A percentile compares a stretch with the other conserved stretches of the same genome.
phyloP scores from a whole-genome alignment of 2,329 filamentous ascomycete genomes.

The Alternaria rosae region DNA sequence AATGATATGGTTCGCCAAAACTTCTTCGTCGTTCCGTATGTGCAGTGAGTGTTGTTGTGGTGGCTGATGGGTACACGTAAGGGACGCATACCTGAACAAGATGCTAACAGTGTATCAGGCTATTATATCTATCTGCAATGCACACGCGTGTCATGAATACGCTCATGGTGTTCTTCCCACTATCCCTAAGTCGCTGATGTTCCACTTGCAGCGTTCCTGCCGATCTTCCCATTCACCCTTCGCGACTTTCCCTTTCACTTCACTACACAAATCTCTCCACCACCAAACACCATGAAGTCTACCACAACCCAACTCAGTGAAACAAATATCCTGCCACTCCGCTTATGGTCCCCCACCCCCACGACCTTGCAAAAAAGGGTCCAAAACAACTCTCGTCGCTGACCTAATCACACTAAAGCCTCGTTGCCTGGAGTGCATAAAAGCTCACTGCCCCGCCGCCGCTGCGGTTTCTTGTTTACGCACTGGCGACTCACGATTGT shows the following conservation, averaged over 20 bases:
- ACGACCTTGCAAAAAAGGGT: not conserved
- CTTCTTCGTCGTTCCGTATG: not conserved
- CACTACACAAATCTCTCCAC: not conserved
- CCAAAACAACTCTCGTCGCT: not conserved
- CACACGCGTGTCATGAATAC: not conserved
- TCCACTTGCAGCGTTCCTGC: not conserved
- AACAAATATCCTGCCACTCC: not conserved
- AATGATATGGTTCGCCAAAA: not conserved
- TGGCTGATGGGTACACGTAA: not conserved
- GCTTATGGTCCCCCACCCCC: not conserved
- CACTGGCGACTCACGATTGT: not conserved
- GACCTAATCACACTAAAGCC: not conserved
- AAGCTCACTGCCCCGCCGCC: not conserved
- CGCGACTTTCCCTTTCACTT: not conserved
- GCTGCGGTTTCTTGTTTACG: not conserved
- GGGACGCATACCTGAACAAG: not conserved
- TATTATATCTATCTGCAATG: not conserved
- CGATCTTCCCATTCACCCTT: not conserved
- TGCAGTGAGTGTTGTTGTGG: not conserved
- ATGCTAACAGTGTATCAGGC: not conserved
- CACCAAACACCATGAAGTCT: not conserved
- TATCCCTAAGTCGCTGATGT: not conserved
- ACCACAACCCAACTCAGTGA: not conserved
- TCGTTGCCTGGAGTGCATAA: not conserved
- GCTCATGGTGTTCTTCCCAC: not conserved